Percentiles rank a stretch among this genome's conserved stretches.
Evolutionary conservation across 2,329 filamentous ascomycete genomes (phyloP).

Genomic region (Stagonosporopsis vannaccii): DNA sequence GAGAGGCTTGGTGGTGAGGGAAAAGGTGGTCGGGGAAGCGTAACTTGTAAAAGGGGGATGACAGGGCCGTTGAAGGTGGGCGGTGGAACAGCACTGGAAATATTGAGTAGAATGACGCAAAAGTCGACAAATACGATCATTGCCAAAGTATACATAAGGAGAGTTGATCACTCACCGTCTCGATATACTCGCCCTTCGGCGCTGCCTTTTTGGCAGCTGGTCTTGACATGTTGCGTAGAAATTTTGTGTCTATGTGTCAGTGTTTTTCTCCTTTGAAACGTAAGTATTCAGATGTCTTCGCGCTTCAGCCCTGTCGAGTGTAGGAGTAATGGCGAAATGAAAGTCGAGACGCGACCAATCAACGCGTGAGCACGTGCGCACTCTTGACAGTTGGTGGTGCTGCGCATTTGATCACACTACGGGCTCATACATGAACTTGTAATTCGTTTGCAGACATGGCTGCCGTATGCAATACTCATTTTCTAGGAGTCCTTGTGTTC

Average conservation of each 20-base stretch:
- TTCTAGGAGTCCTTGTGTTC: background rate
- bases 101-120: no score
- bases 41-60: background rate
- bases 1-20: background rate
- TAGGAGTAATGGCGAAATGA: conserved; percentile 9
- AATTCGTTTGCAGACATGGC: background rate
- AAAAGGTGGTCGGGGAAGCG: no score
- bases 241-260: background rate
- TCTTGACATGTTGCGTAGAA: conserved; percentile 48
- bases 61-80: background rate
- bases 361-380: conserved; percentile 18
- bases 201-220: conserved; percentile 61
- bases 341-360: conserved; percentile 18
- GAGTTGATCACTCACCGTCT: conserved; percentile 69
- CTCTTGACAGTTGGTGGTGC: background rate
- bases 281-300: background rate
- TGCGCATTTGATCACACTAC: background rate
- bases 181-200: conserved; percentile 91
- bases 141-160: background rate
- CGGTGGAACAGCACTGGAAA: background rate
- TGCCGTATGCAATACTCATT: background rate
- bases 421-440: background rate
- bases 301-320: conserved; percentile 1
- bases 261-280: background rate
- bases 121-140: background rate